Base-by-base conservation (phyloP, 1,139 yeast genomes). In the Pichiaceae sp. region DNA sequence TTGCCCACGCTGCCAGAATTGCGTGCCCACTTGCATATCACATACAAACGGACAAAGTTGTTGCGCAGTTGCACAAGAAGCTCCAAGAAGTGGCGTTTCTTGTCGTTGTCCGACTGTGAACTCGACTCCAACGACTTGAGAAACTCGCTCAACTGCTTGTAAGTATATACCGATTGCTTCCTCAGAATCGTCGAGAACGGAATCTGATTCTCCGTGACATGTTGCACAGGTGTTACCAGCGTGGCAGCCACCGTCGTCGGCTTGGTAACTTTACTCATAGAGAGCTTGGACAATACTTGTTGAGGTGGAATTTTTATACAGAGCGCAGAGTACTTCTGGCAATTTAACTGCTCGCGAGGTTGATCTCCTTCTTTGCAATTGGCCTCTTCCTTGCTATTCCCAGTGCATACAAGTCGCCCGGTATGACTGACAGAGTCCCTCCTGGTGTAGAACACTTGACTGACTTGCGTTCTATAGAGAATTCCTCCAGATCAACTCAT, bases 11-110 rank as follows among this genome's bases (percentile, higher is more conserved):
- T 86, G 37, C 75, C 68, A 11, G 89, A 69, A 24, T 75, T 78
- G 24, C 72, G 68, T 1, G 95, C 75, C 97, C 97, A 91, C 58
- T 87, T 87, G 33, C 82, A 74, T 35, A 91, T 62, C 4, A 94
- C 95, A 47, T 85, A 87, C 3, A 89, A 59, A 55, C 89, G 79
- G 44, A 87, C 71, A 51, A 81, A 85, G 50, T 87, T 93, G 49
- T 85, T 87, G 38, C 97, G 70, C 31, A 86, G 63, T 28, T 68
- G 64, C 7, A 87, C 80, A 32, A 89, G 66, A 39, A 81, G 62
- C 34, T 80, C 78, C 32, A 91, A 62, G 38, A 91, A 71, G 38
- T 70, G 68, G 43, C 75, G 72, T 60, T 87, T 87, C 43, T 85
- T 74, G 7, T 63, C 61, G 23, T 72, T 66, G 48, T 85, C 89